phyloP scores from a whole-genome alignment of 2,329 filamentous ascomycete genomes.

The Scorias spongiosa region DNA sequence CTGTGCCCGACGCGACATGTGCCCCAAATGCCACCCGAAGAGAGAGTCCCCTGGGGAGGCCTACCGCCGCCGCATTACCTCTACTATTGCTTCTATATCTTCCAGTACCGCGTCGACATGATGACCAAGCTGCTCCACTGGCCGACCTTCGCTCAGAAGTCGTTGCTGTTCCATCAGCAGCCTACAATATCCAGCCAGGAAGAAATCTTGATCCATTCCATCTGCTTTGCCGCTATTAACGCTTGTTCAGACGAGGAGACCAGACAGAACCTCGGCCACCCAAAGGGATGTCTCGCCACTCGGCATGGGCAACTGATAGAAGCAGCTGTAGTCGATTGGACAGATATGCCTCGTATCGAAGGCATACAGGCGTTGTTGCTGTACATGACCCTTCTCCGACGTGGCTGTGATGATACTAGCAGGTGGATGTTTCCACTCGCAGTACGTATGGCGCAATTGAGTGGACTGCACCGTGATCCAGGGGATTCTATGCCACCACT shows the following conservation, averaged over 20 bases:
- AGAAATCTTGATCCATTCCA: constrained; percentile 10
- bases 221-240: constrained; percentile 14
- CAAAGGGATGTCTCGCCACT: background rate
- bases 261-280: constrained; percentile 2
- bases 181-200: constrained; percentile 3
- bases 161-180: constrained; percentile 6
- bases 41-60: background rate
- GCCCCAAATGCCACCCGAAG: background rate
- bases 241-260: constrained; percentile 12
- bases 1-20: too few relatives aligned
- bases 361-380: constrained; percentile 10
- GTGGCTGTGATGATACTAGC: constrained; percentile 5
- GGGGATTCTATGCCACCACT: constrained; percentile 6
- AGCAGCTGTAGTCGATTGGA: background rate
- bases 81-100: constrained; percentile 16
- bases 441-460: constrained; percentile 9
- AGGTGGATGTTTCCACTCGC: constrained; percentile 8
- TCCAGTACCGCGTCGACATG: constrained; percentile 12
- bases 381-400: constrained; percentile 11
- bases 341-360: constrained; percentile 8
- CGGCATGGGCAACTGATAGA: background rate
- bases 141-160: constrained; percentile 9
- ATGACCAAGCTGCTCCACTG: constrained; percentile 16
- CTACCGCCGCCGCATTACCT: constrained; percentile 9
- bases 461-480: constrained; percentile 8